Conservation (phyloP, 2,329 filamentous ascomycete species). For the Curvularia spicifera region DNA sequence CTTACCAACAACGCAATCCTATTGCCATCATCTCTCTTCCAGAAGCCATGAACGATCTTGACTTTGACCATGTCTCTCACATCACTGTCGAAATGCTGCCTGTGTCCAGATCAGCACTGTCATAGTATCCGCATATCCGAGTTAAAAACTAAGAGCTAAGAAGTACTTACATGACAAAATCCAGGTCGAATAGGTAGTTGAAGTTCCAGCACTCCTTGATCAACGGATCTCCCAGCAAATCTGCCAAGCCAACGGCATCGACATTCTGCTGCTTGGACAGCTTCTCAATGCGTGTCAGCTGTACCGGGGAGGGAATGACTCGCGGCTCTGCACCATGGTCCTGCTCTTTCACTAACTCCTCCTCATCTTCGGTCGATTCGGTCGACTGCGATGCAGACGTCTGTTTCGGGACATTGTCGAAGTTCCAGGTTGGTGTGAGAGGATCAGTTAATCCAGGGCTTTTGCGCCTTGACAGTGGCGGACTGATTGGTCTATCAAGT, state of each 20-base stretch:
- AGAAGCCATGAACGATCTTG: constrained; percentile 68
- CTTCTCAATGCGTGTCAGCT: constrained; percentile 72
- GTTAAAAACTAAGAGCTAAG: background rate
- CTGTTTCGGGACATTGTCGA: constrained; percentile 26
- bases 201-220: constrained; percentile 76
- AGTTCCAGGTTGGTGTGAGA: constrained; percentile 21
- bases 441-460: constrained; percentile 1
- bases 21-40: constrained; percentile 70
- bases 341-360: background rate
- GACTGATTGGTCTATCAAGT: constrained; percentile 39
- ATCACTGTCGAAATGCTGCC: constrained; percentile 63
- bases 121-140: too few species aligned
- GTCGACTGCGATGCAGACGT: constrained; percentile 4
- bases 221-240: constrained; percentile 75
- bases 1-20: constrained; percentile 64
- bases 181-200: constrained; percentile 69
- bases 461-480: constrained; percentile 30
- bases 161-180: constrained; percentile 62
- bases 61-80: constrained; percentile 60
- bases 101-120: constrained; percentile 21
- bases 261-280: constrained; percentile 66
- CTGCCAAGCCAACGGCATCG: constrained; percentile 68
- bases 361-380: background rate
- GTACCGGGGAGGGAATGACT: constrained; percentile 67
- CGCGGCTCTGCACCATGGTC: background rate